Conservation (phyloP, 441 rosid species). For the Cnidoscolus chayamansa region DNA sequence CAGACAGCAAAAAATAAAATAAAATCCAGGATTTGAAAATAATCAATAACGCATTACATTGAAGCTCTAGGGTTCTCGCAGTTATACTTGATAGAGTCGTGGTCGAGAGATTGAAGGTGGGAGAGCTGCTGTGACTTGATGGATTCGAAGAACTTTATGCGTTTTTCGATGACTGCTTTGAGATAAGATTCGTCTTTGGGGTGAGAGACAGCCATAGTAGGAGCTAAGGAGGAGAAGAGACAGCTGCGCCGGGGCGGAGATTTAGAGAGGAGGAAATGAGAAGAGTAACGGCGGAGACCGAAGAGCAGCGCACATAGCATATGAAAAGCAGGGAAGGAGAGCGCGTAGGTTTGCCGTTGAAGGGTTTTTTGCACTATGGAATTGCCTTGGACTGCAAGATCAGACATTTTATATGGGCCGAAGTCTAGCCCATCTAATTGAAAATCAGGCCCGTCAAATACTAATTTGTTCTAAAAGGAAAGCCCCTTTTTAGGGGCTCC, state of each 20-base stretch:
- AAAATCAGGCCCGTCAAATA: no score
- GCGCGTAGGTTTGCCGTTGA: slow-evolving; percentile 1
- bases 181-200: slow-evolving; percentile 69
- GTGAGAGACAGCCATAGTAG: slow-evolving; percentile 41
- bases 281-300: slow-evolving; percentile 31
- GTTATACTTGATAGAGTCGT: slow-evolving; percentile 68
- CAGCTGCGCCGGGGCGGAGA: slow-evolving; percentile 16
- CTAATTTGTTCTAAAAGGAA: no score
- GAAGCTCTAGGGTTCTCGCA: neutral
- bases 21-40: neutral
- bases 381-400: no score
- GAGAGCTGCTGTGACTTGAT: slow-evolving; percentile 60
- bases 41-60: neutral
- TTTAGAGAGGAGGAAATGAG: slow-evolving; percentile 18
- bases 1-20: slow-evolving; percentile 1
- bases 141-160: slow-evolving; percentile 63
- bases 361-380: neutral
- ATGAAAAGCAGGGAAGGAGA: neutral
- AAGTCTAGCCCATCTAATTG: no score
- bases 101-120: slow-evolving; percentile 53
- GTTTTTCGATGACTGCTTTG: slow-evolving; percentile 54
- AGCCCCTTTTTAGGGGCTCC: no score
- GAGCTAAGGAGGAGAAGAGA: slow-evolving; percentile 12
- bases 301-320: slow-evolving; percentile 30
- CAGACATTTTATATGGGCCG: no score